Percentiles rank a stretch among this genome's conserved stretches.
Conservation (phyloP, 495 filamentous ascomycete genomes). For the Xylona heveae region DNA sequence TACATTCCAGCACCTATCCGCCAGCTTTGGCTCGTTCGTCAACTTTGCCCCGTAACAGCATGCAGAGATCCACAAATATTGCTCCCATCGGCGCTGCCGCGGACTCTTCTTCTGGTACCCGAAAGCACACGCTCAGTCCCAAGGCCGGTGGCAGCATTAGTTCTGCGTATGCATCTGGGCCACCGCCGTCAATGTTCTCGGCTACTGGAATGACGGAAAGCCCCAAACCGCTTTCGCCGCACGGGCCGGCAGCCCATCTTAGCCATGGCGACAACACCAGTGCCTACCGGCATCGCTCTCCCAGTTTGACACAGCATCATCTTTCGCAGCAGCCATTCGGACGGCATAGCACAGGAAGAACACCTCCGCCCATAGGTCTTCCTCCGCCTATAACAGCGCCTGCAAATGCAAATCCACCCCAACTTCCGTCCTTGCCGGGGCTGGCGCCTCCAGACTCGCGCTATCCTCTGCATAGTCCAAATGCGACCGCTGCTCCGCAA, state of each 20-base stretch:
- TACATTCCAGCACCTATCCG: constrained; percentile 54
- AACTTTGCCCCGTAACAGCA: constrained; percentile 36
- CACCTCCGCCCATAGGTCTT: constrained; percentile 16
- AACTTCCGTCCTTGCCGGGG: constrained; percentile 30
- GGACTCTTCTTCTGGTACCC: constrained; percentile 26
- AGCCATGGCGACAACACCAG: constrained; percentile 25
- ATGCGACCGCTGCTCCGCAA: constrained; percentile 8
- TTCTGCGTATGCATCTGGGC: constrained; percentile 23
- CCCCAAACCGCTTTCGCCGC: constrained; percentile 69
- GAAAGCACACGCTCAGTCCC: constrained; percentile 23
- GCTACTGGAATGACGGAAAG: constrained; percentile 63
- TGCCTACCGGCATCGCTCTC: constrained; percentile 41
- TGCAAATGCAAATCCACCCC: constrained; percentile 18
- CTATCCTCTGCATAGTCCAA: constrained; percentile 21
- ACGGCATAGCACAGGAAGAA: constrained; percentile 22
- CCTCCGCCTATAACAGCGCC: constrained; percentile 16
- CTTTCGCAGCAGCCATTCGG: constrained; percentile 44
- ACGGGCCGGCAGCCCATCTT: constrained; percentile 34
- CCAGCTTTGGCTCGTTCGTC: constrained; percentile 32
- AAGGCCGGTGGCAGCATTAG: constrained; percentile 16
- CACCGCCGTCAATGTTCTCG: constrained; percentile 39
- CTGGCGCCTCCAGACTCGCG: constrained; percentile 24
- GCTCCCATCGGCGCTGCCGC: constrained; percentile 28
- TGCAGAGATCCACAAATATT: constrained; percentile 20
- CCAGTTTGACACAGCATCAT: constrained; percentile 43